phyloP scores from a whole-genome alignment of 352 stramenopile genomes.

The Globisporangium alternatum region DNA sequence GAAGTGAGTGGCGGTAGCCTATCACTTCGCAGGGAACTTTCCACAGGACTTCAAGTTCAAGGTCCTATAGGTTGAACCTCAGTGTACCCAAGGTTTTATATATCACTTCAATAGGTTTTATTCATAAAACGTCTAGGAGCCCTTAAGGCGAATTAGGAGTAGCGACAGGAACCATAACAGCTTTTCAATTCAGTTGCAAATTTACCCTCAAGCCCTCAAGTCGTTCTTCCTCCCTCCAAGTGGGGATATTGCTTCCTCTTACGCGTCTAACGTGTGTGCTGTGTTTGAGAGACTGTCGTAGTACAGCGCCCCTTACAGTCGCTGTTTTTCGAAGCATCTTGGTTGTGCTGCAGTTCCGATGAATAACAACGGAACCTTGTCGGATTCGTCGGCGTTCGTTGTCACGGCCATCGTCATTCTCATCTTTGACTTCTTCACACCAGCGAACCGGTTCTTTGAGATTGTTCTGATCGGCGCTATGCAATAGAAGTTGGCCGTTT shows the following conservation, averaged over 20 bases:
- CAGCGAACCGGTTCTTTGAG: not conserved
- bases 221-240: not conserved
- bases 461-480: not conserved
- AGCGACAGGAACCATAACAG: constrained; percentile 5
- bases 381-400: constrained; percentile 33
- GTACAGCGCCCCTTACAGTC: not conserved
- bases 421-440: constrained; percentile 20
- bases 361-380: constrained; percentile 30
- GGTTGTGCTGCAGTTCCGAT: constrained; percentile 34
- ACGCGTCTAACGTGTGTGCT: not conserved
- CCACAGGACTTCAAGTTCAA: no score
- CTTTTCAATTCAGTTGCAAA: constrained; percentile 3
- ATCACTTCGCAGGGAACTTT: no score
- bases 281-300: not conserved
- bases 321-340: constrained; percentile 21
- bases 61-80: not conserved
- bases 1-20: no score
- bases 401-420: constrained; percentile 24
- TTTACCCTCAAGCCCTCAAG: not conserved
- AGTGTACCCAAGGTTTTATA: constrained; percentile 1
- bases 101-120: not conserved
- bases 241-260: not conserved
- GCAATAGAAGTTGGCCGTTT: not conserved
- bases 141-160: not conserved
- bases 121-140: not conserved